Evolutionary conservation across 345 rosid genomes (phyloP).

Genomic region (Gossypioides kirkii): DNA sequence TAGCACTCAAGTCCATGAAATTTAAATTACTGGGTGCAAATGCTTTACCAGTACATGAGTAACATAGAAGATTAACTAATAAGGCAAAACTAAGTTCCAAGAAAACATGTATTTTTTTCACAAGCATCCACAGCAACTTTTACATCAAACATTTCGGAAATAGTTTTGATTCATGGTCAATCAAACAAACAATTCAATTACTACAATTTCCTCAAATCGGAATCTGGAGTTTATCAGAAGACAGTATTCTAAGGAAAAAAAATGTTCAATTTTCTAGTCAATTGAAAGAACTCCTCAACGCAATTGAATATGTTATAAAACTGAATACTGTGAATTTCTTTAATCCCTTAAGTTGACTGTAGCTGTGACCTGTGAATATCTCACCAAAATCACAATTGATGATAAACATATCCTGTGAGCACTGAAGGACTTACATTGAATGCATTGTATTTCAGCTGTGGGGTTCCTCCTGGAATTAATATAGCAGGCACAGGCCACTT

Average conservation of each 20-base stretch:
- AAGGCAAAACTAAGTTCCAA: background rate
- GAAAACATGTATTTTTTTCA: background rate
- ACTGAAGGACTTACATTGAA: slow-evolving; percentile 50
- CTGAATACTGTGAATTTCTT: background rate
- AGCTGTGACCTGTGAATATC: background rate
- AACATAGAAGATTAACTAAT: background rate
- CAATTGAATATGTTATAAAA: background rate
- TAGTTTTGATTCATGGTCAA: background rate
- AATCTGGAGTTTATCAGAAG: background rate
- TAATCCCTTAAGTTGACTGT: background rate
- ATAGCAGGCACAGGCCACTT: slow-evolving; percentile 78
- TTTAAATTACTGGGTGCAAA: background rate
- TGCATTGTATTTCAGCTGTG: slow-evolving; percentile 64
- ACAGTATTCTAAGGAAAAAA: background rate
- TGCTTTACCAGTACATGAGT: background rate
- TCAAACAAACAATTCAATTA: background rate
- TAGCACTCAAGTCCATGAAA: background rate
- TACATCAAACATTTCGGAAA: background rate
- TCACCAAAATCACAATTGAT: background rate
- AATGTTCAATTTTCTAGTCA: background rate
- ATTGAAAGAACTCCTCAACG: background rate
- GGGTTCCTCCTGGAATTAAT: slow-evolving; percentile 62
- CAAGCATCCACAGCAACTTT: background rate
- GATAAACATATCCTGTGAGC: slow-evolving; percentile 4
- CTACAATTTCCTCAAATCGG: background rate